Base-by-base conservation (phyloP, 2,329 filamentous ascomycete genomes). In the Fusarium sterilihyphosum region DNA sequence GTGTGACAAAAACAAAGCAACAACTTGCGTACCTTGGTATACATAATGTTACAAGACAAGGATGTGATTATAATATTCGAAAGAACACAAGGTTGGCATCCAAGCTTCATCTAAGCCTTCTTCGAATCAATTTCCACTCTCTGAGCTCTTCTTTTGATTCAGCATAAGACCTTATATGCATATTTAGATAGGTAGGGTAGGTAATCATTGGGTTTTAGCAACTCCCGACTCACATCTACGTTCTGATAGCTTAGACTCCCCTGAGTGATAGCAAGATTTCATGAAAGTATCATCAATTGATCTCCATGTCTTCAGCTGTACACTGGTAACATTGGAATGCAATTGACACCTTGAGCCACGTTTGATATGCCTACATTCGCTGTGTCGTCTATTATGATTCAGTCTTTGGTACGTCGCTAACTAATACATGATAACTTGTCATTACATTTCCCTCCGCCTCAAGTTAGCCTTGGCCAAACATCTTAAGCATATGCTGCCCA, bases 401-500 rank as follows among this genome's bases (percentile, higher is more conserved):
- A 56, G 16, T 53, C 31, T n/a, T 18, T 8, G 18, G 8, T 41
- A 17, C 12, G 5, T 18, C 16, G 22, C 26, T 22, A 56, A 29
- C 35, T 29, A 35, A 35, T 8, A 22, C 35, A 56, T 14, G 17
- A 29, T 17, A 4, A 49, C 22, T 18, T n/a, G 20, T 12, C 14
- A 17, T 14, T 29, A 11, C 11, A 31, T 43, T 20, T 14, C n/a
- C 37, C n/a, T 24, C 33, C 20, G 12, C 38, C 29, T 29, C 37
- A 29, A 56, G 53, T 18, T 8, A 33, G 18, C 33, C 20, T 37
- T 24, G 61, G 37, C 44, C 50, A 35, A 24, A 43, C 35, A 26
- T 26, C 60, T 80, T 73, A 86, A 54, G 85, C 85, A 81, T 86
- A 86, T 31, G 85, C 85, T 56, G 84, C 85, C 85, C 85, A 86